These are phyloP conservation scores for Closterium sp. DNA, from an alignment of 139 green algal species.

Conservation along the genomic window DNA sequence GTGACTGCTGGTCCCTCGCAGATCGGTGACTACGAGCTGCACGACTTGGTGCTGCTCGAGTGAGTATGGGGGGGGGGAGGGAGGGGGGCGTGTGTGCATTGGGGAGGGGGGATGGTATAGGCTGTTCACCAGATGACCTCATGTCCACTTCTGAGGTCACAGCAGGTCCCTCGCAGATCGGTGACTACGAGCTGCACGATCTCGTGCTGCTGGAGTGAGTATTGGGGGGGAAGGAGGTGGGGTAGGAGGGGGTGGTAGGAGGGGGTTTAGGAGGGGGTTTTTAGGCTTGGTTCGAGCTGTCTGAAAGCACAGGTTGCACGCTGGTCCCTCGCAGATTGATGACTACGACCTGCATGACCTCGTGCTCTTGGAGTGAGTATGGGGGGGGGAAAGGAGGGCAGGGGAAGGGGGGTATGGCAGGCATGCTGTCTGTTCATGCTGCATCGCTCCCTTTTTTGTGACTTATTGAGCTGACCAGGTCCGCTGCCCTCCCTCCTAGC, in stretches of 20 bases:
- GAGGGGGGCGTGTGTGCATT: no score
- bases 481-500: no score
- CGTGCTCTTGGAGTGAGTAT: slow-evolving; percentile 73
- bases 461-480: no score
- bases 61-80: background rate
- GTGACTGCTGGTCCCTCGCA: slow-evolving; percentile 62
- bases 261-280: no score
- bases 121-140: slow-evolving; percentile 62
- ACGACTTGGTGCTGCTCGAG: slow-evolving; percentile 90
- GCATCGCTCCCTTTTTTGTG: no score
- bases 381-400: no score
- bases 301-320: slow-evolving; percentile 56
- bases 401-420: no score
- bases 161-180: slow-evolving; percentile 69
- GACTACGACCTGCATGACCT: slow-evolving; percentile 92
- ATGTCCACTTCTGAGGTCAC: slow-evolving; percentile 61
- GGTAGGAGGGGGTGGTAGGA: no score
- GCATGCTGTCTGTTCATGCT: no score
- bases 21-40: slow-evolving; percentile 85
- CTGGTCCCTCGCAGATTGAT: slow-evolving; percentile 72
- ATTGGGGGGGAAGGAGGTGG: no score
- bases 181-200: slow-evolving; percentile 89
- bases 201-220: slow-evolving; percentile 78
- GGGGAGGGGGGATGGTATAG: no score
- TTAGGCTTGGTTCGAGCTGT: no score